Conservation (phyloP, 108 stramenopile genomes). For the Phaeodactylum tricornutum region DNA sequence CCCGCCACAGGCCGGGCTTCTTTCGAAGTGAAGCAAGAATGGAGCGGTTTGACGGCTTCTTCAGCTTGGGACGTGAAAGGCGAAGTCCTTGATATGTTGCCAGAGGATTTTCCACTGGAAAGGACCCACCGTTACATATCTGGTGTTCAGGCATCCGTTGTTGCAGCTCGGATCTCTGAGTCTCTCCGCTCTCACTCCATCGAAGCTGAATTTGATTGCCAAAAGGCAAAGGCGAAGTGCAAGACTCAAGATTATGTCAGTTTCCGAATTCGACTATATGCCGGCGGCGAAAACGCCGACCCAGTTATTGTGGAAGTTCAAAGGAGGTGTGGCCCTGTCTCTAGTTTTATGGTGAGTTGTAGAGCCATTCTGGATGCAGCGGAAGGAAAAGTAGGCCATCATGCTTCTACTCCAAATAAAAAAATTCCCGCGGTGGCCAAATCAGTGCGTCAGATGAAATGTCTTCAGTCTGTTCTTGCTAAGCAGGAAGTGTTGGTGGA, state of each 20-base stretch:
- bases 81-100: conserved; percentile 19
- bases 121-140: conserved; percentile 45
- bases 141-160: conserved; percentile 17
- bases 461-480: conserved; percentile 21
- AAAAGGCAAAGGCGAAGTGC: conserved; percentile 51
- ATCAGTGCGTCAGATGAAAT: conserved; percentile 39
- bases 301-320: conserved; percentile 65
- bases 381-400: conserved; percentile 25
- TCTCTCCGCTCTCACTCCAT: conserved; percentile 44
- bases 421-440: conserved; percentile 14
- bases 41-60: conserved; percentile 4
- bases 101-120: conserved; percentile 32
- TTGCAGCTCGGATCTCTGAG: conserved; percentile 48
- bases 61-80: conserved; percentile 12
- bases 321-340: conserved; percentile 38
- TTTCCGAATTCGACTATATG: conserved; percentile 59
- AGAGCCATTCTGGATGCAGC: conserved; percentile 58
- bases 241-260: conserved; percentile 47
- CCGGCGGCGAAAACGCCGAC: conserved; percentile 27
- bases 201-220: conserved; percentile 43
- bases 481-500: conserved; percentile 7
- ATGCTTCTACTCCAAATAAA: conserved; percentile 7
- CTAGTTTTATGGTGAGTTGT: conserved; percentile 55
- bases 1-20: too few species aligned
- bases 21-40: conserved; percentile 19